Evolutionary conservation across 108 stramenopile genomes (phyloP), one percentile per base, ranked within the genome.

Genomic region (Schizochytrium sp.): DNA sequence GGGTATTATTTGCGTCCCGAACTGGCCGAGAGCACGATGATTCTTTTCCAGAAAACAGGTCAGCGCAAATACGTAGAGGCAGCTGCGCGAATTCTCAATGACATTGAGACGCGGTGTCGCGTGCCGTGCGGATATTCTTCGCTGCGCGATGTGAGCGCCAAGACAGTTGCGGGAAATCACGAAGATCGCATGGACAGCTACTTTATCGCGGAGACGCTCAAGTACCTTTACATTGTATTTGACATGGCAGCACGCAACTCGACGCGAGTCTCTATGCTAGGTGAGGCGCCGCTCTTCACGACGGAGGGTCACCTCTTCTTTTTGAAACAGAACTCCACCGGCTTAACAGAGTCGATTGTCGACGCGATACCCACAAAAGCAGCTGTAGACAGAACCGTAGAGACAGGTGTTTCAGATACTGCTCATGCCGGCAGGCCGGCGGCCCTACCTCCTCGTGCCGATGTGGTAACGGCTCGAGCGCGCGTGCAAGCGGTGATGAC

Each of bases 161-260:
- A 47, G 8, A 12, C 25, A 23, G 60, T 60, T 10, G 25, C 47
- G 51, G 34, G 45, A 55, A 55, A 72, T 45, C 89, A 91, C 55
- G 91, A 91, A 47, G 93, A 94, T 44, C 90, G 91, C 44, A 94
- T 94, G 94, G 92, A 92, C 23, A 91, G 90, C 43, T 94, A 72
- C 72, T 92, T 93, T 72, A 72, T 94, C 25, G 55, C 91, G 12
- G 94, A 94, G 71, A 94, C 94, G 21, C 53, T 90, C 72, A 93
- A 93, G 69, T 94, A 94, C 87, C 88, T 93, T 10, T 93, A 90
- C 83, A 58, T 93, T 5, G 55, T 92, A 12, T 94, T 94, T 60
- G 94, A 94, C 45, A 90, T 57, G 43, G 58, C 72, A 12, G 76
- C 76, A 12, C 76, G 76, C 48, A 47, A 83, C 48, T 53, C 48